Evolutionary conservation across 306 rosid species (phyloP).

Genomic region (Fagus crenata): DNA sequence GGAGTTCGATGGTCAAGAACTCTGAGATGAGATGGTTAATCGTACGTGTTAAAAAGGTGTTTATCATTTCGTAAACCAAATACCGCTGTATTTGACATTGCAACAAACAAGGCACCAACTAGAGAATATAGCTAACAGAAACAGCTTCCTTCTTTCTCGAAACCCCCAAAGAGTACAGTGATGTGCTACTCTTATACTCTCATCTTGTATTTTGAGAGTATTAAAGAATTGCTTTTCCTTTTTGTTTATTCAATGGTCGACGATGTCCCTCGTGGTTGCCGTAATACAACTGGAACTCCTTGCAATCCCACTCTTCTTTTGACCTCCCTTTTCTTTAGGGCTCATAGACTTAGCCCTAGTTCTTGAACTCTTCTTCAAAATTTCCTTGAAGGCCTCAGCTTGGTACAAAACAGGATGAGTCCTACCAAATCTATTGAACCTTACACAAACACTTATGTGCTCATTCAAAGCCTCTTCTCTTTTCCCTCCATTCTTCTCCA

Average conservation of each 20-base stretch:
- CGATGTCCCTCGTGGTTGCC: slow-evolving; percentile 29
- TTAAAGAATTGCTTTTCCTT: too few species aligned
- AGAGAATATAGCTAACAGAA: too few species aligned
- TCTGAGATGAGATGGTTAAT: too few species aligned
- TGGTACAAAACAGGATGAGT: slow-evolving; percentile 48
- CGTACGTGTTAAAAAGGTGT: too few species aligned
- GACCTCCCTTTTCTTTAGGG: slow-evolving; percentile 16
- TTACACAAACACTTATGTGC: slow-evolving; percentile 51
- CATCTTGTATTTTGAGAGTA: too few species aligned
- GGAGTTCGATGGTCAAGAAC: too few species aligned
- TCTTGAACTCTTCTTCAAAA: slow-evolving; percentile 44
- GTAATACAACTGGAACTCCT: slow-evolving; percentile 57
- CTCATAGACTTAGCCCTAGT: slow-evolving; percentile 31
- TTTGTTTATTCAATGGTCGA: background rate
- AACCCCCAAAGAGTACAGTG: too few species aligned
- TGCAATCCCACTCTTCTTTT: slow-evolving; percentile 15
- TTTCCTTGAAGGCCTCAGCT: slow-evolving; percentile 53
- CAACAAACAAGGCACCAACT: too few species aligned
- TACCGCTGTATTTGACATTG: too few species aligned
- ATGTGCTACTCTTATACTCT: too few species aligned
- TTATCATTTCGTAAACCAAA: too few species aligned
- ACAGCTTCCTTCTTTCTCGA: too few species aligned
- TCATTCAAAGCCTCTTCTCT: slow-evolving; percentile 47
- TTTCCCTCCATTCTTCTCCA: slow-evolving; percentile 47
- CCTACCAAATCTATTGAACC: slow-evolving; percentile 56